Evolutionary conservation across 177 flowering plant genomes (phyloP), one percentile per base, ranked within the genome.

Genomic region (Vitis hybrid): DNA sequence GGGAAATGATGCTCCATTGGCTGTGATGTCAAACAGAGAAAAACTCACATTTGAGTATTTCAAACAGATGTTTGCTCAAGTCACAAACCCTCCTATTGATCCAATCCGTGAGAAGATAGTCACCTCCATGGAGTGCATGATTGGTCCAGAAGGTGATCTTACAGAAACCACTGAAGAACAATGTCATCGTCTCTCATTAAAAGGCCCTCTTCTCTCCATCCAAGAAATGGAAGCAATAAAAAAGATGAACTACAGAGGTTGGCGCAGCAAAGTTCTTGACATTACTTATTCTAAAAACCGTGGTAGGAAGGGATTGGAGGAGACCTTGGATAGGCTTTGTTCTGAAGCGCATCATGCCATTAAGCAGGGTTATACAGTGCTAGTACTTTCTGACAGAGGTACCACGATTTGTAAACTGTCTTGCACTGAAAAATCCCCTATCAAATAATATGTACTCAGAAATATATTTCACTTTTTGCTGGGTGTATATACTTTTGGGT

Each of bases 1-100:
- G 99, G 99, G 99, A 67, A 96, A 96, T 78, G 99, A 96, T 82
- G 75, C 97, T 66, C 98, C 99, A 18, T 79, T 96, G 82, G 99
- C 99, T 65, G 98, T 96, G 48, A 90, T 96, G 98, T 96, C 99
- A 49, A 81, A 92, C 80, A 82, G 98, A 65, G 97, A 87, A 80
- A 96, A 94, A 71, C 91, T 96, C 29, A 82, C 91, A 10, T 96
- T 94, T 78, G 97, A 96, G 76, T 96, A 96, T 79, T 96, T 96
- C 82, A 96, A 96, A 84, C 99, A 96, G 83, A 92, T 96, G 99
- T 94, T 96, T 87, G 99, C 99, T 75, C 99, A 96, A 81, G 99
- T 96, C 22, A 96, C 99, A 69, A 96, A 96, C 59, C 99, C 99
- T 48, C 99, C 98, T 10, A 96, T 96, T 75, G 99, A 96, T 82